phyloP scores from a whole-genome alignment of 1,139 yeast species.

The Candida freyschussii region DNA sequence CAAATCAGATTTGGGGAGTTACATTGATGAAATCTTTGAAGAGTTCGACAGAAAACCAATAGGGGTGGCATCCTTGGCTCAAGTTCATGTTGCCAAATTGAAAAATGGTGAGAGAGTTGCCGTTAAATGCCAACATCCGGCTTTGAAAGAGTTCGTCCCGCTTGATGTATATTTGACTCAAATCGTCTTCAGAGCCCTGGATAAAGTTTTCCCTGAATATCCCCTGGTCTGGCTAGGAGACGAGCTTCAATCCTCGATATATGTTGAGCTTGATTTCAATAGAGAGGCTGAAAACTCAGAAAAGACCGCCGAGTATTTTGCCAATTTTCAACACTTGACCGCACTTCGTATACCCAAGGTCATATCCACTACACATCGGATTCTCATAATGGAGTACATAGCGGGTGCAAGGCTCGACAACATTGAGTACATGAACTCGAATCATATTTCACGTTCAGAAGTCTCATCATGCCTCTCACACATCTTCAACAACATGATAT shows the following conservation, averaged over 20 bases:
- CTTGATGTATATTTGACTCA: slow-evolving; percentile 77
- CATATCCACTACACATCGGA: slow-evolving; percentile 59
- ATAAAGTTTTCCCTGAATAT: slow-evolving; percentile 84
- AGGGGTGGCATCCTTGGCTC: slow-evolving; percentile 96
- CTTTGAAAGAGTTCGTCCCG: slow-evolving; percentile 82
- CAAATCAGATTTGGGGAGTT: slow-evolving; percentile 55
- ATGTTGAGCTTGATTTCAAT: slow-evolving; percentile 80
- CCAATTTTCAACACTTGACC: slow-evolving; percentile 49
- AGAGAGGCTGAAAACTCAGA: slow-evolving; percentile 82
- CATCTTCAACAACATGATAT: slow-evolving; percentile 90
- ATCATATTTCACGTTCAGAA: slow-evolving; percentile 67
- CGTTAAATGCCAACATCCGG: slow-evolving; percentile 92
- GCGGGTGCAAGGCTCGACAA: slow-evolving; percentile 83
- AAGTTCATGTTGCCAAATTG: slow-evolving; percentile 78
- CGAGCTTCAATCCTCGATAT: slow-evolving; percentile 80
- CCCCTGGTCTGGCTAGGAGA: slow-evolving; percentile 93
- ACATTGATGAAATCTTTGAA: slow-evolving; percentile 59
- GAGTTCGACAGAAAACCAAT: slow-evolving; percentile 71
- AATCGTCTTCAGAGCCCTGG: slow-evolving; percentile 69
- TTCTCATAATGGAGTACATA: slow-evolving; percentile 84
- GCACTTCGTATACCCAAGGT: slow-evolving; percentile 79
- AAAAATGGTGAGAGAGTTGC: slow-evolving; percentile 75
- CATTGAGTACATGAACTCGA: slow-evolving; percentile 51
- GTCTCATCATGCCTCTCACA: slow-evolving; percentile 86
- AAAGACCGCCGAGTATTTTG: slow-evolving; percentile 63